These are phyloP conservation scores for Calycina herbarum DNA, from an alignment of 2,329 filamentous ascomycete species.

Conservation along the genomic window DNA sequence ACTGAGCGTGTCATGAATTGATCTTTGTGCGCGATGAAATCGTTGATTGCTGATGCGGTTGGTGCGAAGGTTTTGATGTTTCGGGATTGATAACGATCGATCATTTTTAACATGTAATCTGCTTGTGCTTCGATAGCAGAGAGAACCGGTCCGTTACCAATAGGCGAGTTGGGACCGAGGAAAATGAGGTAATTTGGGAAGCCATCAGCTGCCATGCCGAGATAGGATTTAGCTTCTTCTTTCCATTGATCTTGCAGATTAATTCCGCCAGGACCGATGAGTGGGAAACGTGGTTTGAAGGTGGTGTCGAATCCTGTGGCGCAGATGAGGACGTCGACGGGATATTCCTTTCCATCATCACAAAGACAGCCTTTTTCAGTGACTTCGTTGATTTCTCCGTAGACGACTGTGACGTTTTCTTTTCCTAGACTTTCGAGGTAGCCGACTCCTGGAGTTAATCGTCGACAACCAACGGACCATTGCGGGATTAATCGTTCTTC, in stretches of 20 bases:
- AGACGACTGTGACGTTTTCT: conserved; percentile 49
- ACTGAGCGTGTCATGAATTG: conserved; percentile 47
- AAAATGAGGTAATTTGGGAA: conserved; percentile 35
- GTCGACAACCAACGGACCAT: conserved; percentile 55
- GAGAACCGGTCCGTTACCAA: conserved; percentile 44
- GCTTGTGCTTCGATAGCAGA: conserved; percentile 48
- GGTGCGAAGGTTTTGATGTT: conserved; percentile 47
- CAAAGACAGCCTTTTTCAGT: conserved; percentile 42
- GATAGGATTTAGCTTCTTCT: conserved; percentile 25
- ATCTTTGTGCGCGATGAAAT: conserved; percentile 51
- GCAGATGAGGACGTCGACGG: conserved; percentile 50
- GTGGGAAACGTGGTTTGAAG: conserved; percentile 28
- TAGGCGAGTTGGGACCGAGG: conserved; percentile 44
- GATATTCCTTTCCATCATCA: conserved; percentile 42
- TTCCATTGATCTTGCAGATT: conserved; percentile 28
- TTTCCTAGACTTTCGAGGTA: conserved; percentile 50
- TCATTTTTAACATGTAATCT: conserved; percentile 51
- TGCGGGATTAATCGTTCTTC: conserved; percentile 53
- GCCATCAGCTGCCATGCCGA: conserved; percentile 22
- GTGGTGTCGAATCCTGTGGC: conserved; percentile 53
- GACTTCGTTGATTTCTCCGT: conserved; percentile 44
- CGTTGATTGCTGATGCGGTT: conserved; percentile 47
- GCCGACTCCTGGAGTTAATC: conserved; percentile 49
- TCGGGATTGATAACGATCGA: conserved; percentile 51
- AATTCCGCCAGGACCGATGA: conserved; percentile 24